Base-by-base conservation (phyloP, 176 grass and related monocot genomes). In the Ensete ventricosum region DNA sequence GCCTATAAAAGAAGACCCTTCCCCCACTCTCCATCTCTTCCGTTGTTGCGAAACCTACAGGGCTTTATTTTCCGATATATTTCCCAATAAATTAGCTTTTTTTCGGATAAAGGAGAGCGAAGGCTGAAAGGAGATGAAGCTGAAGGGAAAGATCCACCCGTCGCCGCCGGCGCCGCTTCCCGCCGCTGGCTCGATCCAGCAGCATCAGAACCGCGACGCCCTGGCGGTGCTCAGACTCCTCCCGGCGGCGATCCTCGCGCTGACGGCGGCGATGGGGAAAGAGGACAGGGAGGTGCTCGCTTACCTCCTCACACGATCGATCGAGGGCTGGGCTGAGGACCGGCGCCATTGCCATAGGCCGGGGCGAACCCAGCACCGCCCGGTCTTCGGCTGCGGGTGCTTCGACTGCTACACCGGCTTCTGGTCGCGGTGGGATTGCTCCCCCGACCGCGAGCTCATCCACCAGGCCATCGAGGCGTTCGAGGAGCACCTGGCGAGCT, bases 371-470 rank as follows among this genome's bases (percentile, higher is more conserved):
- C 12, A 54, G 11, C 91, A 94, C 80, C 78, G 67, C 11, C 85
- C 91, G 20, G 71, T 70, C 69, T 86, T 91, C 49, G 85, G 57
- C 48, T 96, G 88, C 78, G 91, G 83, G 0, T 96, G 91, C 86
- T 96, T 96, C 73, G 88, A 83, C 55, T 96, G 91, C 83, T 96
- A 96, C 83, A 96, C 83, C 54, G 78, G 81, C 25, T 96, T 84
- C 70, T 96, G 91, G 88, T 90, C 91, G 1, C 79, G 91, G 1
- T 96, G 91, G 91, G 64, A 96, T 78, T 74, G 77, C 70, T 96
- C 92, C 10, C 55, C 70, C 8, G 84, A 87, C 55, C 84, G 82
- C 67, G 87, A 88, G 20, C 50, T 85, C 27, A 89, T 96, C 51
- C 83, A 96, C 76, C 81, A 79, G 52, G 88, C 79, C 64, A 91